phyloP scores from a whole-genome alignment of 2,329 filamentous ascomycete genomes.

The Ceratocystis diversiconidia region DNA sequence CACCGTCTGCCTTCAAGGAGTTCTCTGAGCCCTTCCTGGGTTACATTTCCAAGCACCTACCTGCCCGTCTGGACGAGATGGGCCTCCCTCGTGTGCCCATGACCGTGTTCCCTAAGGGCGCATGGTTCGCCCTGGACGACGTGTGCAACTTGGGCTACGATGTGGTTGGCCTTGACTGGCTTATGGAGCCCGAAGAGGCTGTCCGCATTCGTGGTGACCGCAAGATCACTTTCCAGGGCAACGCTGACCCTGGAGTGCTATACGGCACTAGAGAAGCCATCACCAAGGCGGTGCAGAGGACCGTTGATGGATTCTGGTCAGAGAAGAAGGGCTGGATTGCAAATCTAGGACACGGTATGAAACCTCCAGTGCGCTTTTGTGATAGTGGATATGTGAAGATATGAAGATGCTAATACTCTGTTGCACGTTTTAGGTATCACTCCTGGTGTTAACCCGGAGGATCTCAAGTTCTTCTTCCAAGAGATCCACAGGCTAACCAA shows the following conservation, averaged over 20 bases:
- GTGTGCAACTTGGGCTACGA: slow-evolving; percentile 83
- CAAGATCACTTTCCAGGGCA: slow-evolving; percentile 71
- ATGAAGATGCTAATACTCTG: slow-evolving; percentile 15
- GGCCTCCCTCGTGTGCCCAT: slow-evolving; percentile 74
- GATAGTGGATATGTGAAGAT: slow-evolving; percentile 16
- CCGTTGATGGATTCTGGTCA: slow-evolving; percentile 71
- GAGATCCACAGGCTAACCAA: slow-evolving; percentile 66
- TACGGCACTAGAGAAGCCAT: slow-evolving; percentile 77
- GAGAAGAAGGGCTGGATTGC: slow-evolving; percentile 86
- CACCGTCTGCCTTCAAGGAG: slow-evolving; percentile 64
- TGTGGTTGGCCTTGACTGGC: slow-evolving; percentile 89
- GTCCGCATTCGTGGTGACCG: slow-evolving; percentile 65
- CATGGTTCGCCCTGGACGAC: slow-evolving; percentile 84
- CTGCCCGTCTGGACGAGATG: slow-evolving; percentile 56
- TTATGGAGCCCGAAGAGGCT: slow-evolving; percentile 75
- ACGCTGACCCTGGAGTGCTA: slow-evolving; percentile 84
- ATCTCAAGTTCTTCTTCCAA: slow-evolving; percentile 84
- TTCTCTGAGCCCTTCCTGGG: slow-evolving; percentile 79
- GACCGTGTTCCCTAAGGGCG: slow-evolving; percentile 96
- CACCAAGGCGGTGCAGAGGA: slow-evolving; percentile 64
- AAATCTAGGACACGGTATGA: slow-evolving; percentile 83
- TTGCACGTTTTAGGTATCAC: slow-evolving; percentile 54
- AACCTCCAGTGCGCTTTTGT: slow-evolving; percentile 6
- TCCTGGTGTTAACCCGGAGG: slow-evolving; percentile 83
- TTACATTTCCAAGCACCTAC: slow-evolving; percentile 71